Percentiles rank a stretch among this genome's conserved stretches.
These are phyloP conservation scores for Trichoderma koningii DNA, from an alignment of 2,329 filamentous ascomycete genomes.

Conservation along the genomic window DNA sequence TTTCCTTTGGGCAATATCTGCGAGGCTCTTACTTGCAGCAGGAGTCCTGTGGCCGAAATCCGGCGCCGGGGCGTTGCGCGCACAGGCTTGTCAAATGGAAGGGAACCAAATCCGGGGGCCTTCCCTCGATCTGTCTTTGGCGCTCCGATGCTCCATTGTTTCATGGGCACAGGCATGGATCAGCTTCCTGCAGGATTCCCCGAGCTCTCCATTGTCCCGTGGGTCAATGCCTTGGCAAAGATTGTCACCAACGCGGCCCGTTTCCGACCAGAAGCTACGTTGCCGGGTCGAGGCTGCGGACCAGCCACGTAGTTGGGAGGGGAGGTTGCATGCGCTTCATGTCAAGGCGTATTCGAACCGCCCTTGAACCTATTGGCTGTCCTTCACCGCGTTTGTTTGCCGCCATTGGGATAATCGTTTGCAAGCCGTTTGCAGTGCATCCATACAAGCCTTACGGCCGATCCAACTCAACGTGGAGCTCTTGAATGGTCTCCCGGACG, in stretches of 20 bases:
- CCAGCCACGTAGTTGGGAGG: neutral
- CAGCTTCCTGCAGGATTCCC: conserved; percentile 23
- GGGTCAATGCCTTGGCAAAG: conserved; percentile 11
- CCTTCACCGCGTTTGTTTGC: neutral
- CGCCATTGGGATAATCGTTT: neutral
- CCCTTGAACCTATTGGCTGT: neutral
- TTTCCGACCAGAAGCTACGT: conserved; percentile 16
- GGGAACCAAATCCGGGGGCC: neutral
- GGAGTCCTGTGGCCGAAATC: neutral
- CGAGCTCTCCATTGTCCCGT: conserved; percentile 14
- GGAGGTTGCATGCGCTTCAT: neutral
- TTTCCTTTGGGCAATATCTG: conserved; percentile 27
- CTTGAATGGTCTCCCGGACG: neutral
- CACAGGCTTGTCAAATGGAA: neutral
- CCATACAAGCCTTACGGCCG: too few species aligned
- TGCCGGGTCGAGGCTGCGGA: neutral
- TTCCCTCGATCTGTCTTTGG: neutral
- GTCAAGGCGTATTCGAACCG: neutral
- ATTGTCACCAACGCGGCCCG: conserved; percentile 19
- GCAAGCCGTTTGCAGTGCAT: neutral
- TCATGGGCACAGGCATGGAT: conserved; percentile 20
- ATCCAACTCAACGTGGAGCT: neutral
- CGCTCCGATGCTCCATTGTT: conserved; percentile 12
- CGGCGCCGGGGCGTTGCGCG: neutral
- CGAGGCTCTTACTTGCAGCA: conserved; percentile 22